Percentiles rank a stretch among this genome's conserved stretches.
Evolutionary conservation across 306 rosid species (phyloP).

Genomic region (Lathyrus aphaca): DNA sequence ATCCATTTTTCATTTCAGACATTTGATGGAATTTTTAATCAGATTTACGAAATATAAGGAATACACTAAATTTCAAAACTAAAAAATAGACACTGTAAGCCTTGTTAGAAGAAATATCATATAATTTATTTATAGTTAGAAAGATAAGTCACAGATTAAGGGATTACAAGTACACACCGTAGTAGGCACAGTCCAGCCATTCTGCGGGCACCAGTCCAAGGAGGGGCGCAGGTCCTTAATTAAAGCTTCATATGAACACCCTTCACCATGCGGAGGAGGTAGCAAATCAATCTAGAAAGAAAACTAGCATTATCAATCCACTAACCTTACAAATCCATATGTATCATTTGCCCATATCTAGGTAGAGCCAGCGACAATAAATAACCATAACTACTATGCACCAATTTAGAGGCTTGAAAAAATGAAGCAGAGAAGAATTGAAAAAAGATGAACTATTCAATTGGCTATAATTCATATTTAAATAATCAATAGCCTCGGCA

Average conservation of each 20-base stretch:
- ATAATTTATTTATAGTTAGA: conserved; percentile 12
- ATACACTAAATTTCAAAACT: conserved; percentile 1
- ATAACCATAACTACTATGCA: conserved; percentile 2
- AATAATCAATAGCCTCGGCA: conserved; percentile 1
- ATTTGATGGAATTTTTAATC: not conserved
- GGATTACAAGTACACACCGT: conserved; percentile 50
- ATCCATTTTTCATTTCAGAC: not conserved
- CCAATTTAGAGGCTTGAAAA: conserved; percentile 9
- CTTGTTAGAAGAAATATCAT: conserved; percentile 3
- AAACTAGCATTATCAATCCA: conserved; percentile 44
- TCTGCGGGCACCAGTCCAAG: conserved; percentile 67
- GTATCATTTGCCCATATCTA: conserved; percentile 31
- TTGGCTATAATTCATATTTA: conserved; percentile 12
- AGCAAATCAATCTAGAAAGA: conserved; percentile 67
- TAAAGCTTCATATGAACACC: conserved; percentile 51
- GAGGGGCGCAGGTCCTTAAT: conserved; percentile 80
- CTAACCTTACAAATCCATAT: conserved; percentile 47
- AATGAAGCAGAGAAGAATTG: not conserved
- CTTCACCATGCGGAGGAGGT: conserved; percentile 87
- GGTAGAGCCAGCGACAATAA: conserved; percentile 2
- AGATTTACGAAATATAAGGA: conserved; percentile 4
- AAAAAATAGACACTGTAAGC: not conserved
- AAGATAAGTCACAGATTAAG: conserved; percentile 1
- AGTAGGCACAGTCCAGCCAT: conserved; percentile 78
- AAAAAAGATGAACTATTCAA: conserved; percentile 4